Percentiles rank a stretch among this genome's conserved stretches.
Evolutionary conservation across 1,284 basidiomycete species (phyloP).

Genomic region (Cutaneotrichosporon spelunceum): DNA sequence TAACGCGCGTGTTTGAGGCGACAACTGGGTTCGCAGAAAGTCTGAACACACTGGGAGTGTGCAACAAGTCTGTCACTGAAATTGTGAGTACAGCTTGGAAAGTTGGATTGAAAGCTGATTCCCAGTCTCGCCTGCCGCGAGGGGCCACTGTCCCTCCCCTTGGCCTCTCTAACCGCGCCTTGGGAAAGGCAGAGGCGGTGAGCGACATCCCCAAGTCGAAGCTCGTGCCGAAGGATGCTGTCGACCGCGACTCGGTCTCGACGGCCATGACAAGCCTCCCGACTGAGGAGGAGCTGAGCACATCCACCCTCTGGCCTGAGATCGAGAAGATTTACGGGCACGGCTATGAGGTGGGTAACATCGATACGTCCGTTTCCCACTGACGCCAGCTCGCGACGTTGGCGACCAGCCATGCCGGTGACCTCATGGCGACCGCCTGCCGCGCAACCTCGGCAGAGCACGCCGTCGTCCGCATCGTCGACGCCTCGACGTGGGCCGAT

Average conservation of each 20-base stretch:
- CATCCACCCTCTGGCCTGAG: slow-evolving; percentile 92
- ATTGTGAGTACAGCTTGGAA: slow-evolving; percentile 13
- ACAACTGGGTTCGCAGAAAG: slow-evolving; percentile 70
- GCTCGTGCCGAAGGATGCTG: slow-evolving; percentile 28
- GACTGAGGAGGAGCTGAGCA: slow-evolving; percentile 63
- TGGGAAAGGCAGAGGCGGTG: slow-evolving; percentile 60
- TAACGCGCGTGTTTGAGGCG: slow-evolving; percentile 83
- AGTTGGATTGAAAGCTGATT: background rate
- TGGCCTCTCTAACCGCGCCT: slow-evolving; percentile 68
- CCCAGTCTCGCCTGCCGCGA: slow-evolving; percentile 35
- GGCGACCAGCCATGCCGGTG: slow-evolving; percentile 65
- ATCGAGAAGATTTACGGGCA: slow-evolving; percentile 96
- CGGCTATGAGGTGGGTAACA: slow-evolving; percentile 75
- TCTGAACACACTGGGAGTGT: slow-evolving; percentile 54
- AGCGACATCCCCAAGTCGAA: slow-evolving; percentile 21
- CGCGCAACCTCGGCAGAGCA: slow-evolving; percentile 82
- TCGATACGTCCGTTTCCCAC: background rate
- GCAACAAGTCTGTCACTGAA: slow-evolving; percentile 15
- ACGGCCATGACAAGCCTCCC: slow-evolving; percentile 51
- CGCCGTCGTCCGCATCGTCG: slow-evolving; percentile 81
- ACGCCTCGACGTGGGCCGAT: slow-evolving; percentile 65
- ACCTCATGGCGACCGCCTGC: slow-evolving; percentile 85
- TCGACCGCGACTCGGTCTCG: slow-evolving; percentile 49
- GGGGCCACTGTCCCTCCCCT: slow-evolving; percentile 73
- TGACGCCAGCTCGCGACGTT: slow-evolving; percentile 66